A percentile compares a stretch with the other conserved stretches of the same genome.
These are phyloP conservation scores for Calocera viscosa DNA, from an alignment of 768 basidiomycete species.

Conservation along the genomic window DNA sequence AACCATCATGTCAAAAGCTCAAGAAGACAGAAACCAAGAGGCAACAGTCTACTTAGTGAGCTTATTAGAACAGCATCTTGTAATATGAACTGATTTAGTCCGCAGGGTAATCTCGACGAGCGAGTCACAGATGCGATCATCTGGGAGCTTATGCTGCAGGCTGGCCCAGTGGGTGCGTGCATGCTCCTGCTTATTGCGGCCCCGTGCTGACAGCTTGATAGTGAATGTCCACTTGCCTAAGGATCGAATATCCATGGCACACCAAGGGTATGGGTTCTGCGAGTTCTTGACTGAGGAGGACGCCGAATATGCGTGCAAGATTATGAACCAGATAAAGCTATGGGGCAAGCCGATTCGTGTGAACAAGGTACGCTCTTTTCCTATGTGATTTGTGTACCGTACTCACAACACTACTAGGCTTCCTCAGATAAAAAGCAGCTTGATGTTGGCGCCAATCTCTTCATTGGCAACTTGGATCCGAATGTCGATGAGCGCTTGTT, in stretches of 20 bases:
- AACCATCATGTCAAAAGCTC: constrained; percentile 34
- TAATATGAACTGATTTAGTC: constrained; percentile 9
- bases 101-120: constrained; percentile 91
- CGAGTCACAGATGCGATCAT: constrained; percentile 84
- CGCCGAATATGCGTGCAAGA: constrained; percentile 99
- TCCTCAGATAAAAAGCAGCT: constrained; percentile 97
- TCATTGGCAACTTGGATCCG: constrained; percentile 90
- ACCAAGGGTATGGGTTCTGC: constrained; percentile 99
- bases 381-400: not conserved
- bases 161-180: constrained; percentile 88
- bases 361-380: constrained; percentile 64
- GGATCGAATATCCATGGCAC: constrained; percentile 94
- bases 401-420: constrained; percentile 42
- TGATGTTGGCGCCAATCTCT: constrained; percentile 94
- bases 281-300: constrained; percentile 98
- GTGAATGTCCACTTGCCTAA: constrained; percentile 98
- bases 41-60: constrained; percentile 75
- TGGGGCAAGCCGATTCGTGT: constrained; percentile 98
- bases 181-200: not conserved
- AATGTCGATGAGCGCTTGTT: constrained; percentile 86
- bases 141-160: constrained; percentile 98
- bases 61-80: constrained; percentile 13
- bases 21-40: constrained; percentile 84
- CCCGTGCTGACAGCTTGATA: constrained; percentile 24
- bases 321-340: constrained; percentile 99